phyloP scores from a whole-genome alignment of 441 rosid species.

The Manihot esculenta region DNA sequence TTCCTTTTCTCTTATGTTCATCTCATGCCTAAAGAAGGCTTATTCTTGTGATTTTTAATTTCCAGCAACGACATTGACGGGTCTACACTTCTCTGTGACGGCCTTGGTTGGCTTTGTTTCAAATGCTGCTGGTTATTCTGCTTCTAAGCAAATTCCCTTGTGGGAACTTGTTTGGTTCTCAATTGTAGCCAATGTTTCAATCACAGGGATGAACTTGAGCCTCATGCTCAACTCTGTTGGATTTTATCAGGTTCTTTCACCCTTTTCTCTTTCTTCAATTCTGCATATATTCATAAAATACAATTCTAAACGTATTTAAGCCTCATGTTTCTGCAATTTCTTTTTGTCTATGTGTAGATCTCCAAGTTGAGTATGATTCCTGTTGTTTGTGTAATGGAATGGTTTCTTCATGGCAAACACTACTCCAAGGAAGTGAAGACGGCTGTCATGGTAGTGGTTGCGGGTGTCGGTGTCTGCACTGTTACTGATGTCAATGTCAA shows the following conservation, averaged over 20 bases:
- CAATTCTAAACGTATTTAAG: too few species aligned
- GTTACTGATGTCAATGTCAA: slow-evolving; percentile 94
- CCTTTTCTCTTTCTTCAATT: slow-evolving; percentile 7
- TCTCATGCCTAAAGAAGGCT: too few species aligned
- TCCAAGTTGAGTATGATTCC: slow-evolving; percentile 98
- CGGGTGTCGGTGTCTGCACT: slow-evolving; percentile 96
- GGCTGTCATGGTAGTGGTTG: slow-evolving; percentile 79
- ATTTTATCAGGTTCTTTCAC: slow-evolving; percentile 67
- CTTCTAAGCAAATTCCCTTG: slow-evolving; percentile 70
- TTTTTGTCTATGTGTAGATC: slow-evolving; percentile 43
- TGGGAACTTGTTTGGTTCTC: slow-evolving; percentile 99
- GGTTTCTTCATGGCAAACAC: slow-evolving; percentile 79
- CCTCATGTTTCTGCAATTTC: too few species aligned
- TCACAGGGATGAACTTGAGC: slow-evolving; percentile 90
- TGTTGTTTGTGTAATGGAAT: slow-evolving; percentile 89
- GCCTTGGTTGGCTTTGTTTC: slow-evolving; percentile 87
- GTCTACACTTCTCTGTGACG: slow-evolving; percentile 88
- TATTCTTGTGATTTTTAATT: background rate
- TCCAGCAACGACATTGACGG: slow-evolving; percentile 87
- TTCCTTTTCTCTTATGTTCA: too few species aligned
- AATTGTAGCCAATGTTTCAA: slow-evolving; percentile 74
- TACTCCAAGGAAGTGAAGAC: slow-evolving; percentile 78
- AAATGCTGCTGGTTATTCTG: slow-evolving; percentile 78
- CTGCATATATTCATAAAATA: too few species aligned
- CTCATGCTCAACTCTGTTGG: slow-evolving; percentile 98